phyloP scores from a whole-genome alignment of 2,329 filamentous ascomycete species.

The Ophiostoma australiae region DNA sequence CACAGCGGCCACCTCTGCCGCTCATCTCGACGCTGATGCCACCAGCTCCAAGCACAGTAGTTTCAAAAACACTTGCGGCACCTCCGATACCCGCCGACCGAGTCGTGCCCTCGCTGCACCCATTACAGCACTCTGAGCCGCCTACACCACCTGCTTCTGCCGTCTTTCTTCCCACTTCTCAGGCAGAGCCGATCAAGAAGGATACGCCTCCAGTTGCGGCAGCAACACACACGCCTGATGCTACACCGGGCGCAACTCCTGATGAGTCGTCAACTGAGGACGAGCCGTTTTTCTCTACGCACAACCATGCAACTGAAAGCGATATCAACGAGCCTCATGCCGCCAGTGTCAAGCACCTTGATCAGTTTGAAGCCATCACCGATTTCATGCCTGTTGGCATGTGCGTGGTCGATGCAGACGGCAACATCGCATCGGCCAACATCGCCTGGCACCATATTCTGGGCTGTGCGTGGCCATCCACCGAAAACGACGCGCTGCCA shows the following conservation, averaged over 20 bases:
- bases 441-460: constrained; percentile 58
- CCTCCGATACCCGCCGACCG: background rate
- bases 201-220: background rate
- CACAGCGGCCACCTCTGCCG: background rate
- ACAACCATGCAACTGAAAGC: background rate
- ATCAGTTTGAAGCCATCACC: constrained; percentile 64
- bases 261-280: background rate
- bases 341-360: constrained; percentile 37
- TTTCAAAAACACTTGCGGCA: background rate
- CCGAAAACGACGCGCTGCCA: constrained; percentile 20
- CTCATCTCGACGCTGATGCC: background rate
- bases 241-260: background rate
- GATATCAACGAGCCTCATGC: background rate
- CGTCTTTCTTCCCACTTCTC: background rate
- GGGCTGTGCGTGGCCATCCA: constrained; percentile 35
- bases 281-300: background rate
- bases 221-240: background rate
- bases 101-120: background rate
- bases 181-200: background rate
- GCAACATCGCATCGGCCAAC: constrained; percentile 66
- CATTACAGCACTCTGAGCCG: background rate
- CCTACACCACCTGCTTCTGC: constrained; percentile 17
- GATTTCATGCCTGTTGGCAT: constrained; percentile 71
- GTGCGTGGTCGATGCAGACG: constrained; percentile 62
- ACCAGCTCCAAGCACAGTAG: background rate